These are phyloP conservation scores for Trichophyton equinum DNA, from an alignment of 2,329 filamentous ascomycete genomes.

Conservation along the genomic window DNA sequence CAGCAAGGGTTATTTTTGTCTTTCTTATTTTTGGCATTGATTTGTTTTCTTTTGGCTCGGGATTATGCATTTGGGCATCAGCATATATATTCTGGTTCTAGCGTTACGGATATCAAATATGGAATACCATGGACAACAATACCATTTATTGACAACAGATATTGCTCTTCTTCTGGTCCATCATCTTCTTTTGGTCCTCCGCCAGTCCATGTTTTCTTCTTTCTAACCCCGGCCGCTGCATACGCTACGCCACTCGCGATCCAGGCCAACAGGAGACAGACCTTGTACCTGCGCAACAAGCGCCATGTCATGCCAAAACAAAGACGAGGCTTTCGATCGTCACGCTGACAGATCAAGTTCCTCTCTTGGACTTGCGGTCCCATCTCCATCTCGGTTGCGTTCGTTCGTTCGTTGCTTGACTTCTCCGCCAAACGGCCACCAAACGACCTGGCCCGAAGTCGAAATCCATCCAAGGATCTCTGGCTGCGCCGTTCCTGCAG, in stretches of 20 bases:
- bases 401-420: not conserved
- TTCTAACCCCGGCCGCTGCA: not conserved
- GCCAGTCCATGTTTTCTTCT: not conserved
- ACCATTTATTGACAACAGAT: not conserved
- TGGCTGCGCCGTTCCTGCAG: not conserved
- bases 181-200: not conserved
- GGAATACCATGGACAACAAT: not conserved
- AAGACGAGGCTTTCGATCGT: not conserved
- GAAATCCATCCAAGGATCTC: not conserved
- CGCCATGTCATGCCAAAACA: not conserved
- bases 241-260: not conserved
- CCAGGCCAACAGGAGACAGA: not conserved
- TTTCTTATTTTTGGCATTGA: not conserved
- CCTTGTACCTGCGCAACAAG: conserved; percentile 2
- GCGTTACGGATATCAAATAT: not conserved
- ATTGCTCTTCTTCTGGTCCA: not conserved
- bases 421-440: not conserved
- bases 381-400: not conserved
- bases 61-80: not conserved
- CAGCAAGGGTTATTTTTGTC: not conserved
- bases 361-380: not conserved
- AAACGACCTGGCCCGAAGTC: not conserved
- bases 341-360: not conserved
- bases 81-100: not conserved
- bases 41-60: not conserved